phyloP scores from a whole-genome alignment of 192 early-diverging fungal genomes.

The Pilobolus umbonatus region DNA sequence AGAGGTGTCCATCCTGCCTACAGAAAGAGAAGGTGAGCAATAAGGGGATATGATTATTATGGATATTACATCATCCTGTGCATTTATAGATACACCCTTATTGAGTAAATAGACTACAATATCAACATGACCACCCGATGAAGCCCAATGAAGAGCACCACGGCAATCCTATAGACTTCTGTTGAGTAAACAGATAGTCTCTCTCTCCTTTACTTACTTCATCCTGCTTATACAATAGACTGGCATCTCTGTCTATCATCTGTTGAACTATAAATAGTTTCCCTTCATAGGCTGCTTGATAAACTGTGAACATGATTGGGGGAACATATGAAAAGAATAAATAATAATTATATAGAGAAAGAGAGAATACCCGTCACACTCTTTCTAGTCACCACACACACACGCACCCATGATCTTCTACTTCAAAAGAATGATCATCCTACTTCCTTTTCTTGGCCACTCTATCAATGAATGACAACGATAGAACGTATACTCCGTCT shows the following conservation, averaged over 20 bases:
- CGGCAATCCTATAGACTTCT: slow-evolving; percentile 34
- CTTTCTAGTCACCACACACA: background rate
- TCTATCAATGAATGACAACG: too few relatives aligned
- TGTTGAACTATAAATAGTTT: slow-evolving; percentile 42
- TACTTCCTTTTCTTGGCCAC: too few relatives aligned
- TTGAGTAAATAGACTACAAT: slow-evolving; percentile 63
- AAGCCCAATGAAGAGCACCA: slow-evolving; percentile 51
- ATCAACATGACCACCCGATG: slow-evolving; percentile 64
- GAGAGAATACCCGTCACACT: background rate
- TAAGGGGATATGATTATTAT: background rate
- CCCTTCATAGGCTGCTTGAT: slow-evolving; percentile 35
- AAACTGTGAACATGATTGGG: slow-evolving; percentile 4
- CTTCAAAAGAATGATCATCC: too few relatives aligned
- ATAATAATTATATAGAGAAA: background rate
- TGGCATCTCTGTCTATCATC: slow-evolving; percentile 46
- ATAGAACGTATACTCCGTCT: too few relatives aligned
- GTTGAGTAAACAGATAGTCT: background rate
- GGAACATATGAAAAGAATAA: too few relatives aligned
- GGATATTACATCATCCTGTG: slow-evolving; percentile 62
- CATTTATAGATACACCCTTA: slow-evolving; percentile 59
- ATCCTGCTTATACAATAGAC: slow-evolving; percentile 57
- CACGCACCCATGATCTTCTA: too few relatives aligned
- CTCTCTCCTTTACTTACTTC: slow-evolving; percentile 40
- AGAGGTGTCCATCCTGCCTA: slow-evolving; percentile 51
- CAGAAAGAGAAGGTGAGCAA: background rate